Conservation (phyloP, 768 basidiomycete genomes). For the Suillus brevipes region DNA sequence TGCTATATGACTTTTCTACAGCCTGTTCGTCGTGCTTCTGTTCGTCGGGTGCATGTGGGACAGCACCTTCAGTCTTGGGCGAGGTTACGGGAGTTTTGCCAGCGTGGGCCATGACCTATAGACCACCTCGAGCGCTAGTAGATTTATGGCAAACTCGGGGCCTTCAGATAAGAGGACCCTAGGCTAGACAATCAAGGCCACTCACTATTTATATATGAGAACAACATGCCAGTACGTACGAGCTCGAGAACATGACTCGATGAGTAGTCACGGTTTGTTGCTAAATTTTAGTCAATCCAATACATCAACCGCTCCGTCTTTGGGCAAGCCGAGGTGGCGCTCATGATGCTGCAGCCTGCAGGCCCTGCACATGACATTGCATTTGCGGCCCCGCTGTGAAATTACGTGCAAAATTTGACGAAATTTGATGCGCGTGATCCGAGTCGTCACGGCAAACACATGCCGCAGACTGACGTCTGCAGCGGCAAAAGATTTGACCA, state of each 20-base stretch:
- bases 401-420: neutral
- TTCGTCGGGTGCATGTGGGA: neutral
- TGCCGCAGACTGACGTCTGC: neutral
- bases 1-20: slow-evolving; percentile 37
- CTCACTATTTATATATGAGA: neutral
- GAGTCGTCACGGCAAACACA: neutral
- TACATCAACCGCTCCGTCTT: neutral
- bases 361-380: neutral
- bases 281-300: neutral
- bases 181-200: neutral
- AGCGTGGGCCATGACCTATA: neutral
- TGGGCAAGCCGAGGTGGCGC: neutral
- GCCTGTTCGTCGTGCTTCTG: neutral
- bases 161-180: neutral
- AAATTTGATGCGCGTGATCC: neutral
- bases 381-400: neutral
- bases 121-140: neutral
- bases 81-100: neutral
- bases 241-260: neutral
- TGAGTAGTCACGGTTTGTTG: neutral
- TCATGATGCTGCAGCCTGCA: no score
- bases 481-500: neutral
- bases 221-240: neutral
- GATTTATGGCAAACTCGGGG: neutral
- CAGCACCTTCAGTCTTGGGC: neutral